Evolutionary conservation across 108 stramenopile species (phyloP).

Genomic region (Bacterosira constricta): DNA sequence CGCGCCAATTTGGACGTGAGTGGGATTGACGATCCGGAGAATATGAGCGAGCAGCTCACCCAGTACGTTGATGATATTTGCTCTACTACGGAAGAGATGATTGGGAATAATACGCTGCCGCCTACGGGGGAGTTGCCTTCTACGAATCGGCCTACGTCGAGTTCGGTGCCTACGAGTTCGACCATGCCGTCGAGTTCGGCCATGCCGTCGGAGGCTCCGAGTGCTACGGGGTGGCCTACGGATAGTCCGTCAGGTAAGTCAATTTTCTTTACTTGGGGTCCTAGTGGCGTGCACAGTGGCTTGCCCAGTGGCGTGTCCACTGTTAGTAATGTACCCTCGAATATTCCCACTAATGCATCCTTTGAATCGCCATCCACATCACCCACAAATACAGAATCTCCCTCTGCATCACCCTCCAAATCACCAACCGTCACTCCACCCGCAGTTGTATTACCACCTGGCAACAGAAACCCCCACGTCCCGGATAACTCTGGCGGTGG

Average conservation of each 20-base stretch:
- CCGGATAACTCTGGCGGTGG: neutral
- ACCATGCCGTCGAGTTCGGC: no score
- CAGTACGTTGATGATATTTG: conserved; percentile 3
- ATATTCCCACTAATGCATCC: no score
- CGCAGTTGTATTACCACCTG: no score
- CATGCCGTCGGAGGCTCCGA: no score
- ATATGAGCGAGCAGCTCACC: neutral
- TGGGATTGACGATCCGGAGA: neutral
- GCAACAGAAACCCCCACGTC: neutral
- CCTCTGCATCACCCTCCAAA: neutral
- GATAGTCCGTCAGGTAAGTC: neutral
- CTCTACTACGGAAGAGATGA: neutral
- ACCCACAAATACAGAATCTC: neutral
- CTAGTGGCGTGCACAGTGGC: no score
- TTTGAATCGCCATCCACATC: neutral
- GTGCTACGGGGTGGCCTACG: no score
- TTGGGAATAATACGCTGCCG: conserved; percentile 4
- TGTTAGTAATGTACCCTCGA: no score
- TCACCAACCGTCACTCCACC: neutral
- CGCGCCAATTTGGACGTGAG: conserved; percentile 8
- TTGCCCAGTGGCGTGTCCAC: no score
- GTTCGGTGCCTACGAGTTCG: no score
- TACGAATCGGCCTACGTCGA: no score
- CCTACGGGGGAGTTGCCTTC: neutral
- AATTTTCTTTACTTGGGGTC: no score